phyloP scores from a whole-genome alignment of 495 filamentous ascomycete genomes.

The Astrothelium subdiscretum region DNA sequence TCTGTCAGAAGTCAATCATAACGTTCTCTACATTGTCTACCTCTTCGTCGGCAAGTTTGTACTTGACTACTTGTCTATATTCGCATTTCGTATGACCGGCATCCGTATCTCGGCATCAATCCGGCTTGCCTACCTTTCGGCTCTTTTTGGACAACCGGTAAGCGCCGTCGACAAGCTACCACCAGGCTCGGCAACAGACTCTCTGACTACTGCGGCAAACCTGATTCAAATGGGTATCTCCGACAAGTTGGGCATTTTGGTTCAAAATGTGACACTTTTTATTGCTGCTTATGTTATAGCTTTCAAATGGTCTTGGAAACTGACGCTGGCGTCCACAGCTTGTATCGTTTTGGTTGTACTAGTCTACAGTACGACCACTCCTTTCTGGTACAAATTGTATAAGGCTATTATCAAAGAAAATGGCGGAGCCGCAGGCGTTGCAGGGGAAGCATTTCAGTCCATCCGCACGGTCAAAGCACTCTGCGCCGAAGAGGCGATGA shows the following conservation, averaged over 20 bases:
- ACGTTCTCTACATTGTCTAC: slow-evolving; percentile 19
- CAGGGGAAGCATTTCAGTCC: neutral
- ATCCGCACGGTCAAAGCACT: neutral
- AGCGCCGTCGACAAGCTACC: neutral
- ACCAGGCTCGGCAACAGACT: neutral
- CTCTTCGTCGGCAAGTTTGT: slow-evolving; percentile 17
- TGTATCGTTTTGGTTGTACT: neutral
- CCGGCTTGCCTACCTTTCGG: neutral
- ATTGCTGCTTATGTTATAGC: neutral
- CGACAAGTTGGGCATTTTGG: neutral
- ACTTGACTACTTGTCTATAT: slow-evolving; percentile 12
- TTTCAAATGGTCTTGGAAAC: neutral
- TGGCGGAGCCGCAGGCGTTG: neutral
- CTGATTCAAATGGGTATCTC: neutral
- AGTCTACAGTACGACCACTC: neutral
- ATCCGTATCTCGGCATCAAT: neutral
- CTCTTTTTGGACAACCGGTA: neutral
- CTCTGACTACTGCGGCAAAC: neutral
- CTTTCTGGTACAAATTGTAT: neutral
- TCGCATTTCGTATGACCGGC: slow-evolving; percentile 11
- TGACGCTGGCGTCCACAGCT: neutral
- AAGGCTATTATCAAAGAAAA: neutral
- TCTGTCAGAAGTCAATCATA: neutral
- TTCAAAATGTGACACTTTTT: neutral
- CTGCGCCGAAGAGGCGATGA: neutral